Evolutionary conservation across 306 rosid genomes (phyloP), one percentile per base, ranked within the genome.

Genomic region (Crotalaria pallida): DNA sequence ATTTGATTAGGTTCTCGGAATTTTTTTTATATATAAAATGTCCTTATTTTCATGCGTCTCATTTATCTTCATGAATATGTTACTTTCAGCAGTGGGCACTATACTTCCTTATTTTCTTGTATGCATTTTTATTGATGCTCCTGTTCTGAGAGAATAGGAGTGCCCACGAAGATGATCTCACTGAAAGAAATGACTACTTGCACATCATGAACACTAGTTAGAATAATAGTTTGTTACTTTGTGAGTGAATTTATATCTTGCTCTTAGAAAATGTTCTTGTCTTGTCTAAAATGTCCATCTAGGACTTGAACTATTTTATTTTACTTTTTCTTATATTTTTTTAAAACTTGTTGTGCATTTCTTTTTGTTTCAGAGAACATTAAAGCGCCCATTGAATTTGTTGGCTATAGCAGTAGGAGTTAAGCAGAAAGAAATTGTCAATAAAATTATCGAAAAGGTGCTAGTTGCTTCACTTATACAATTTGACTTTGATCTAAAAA

Each of bases 331-430:
- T 12, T 7, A 31, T 63, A 43, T 15, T 2, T 51, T 21, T 34
- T 43, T 43, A 22, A 27, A 6, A 7, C 41, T 24, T 45, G 57
- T 21, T 21, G 47, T 67, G 31, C 11, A 19, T 34, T 57, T 17
- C 4, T 65, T 71, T 19, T 44, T 65, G 17, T 70, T 58, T 36
- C 90, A 93, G 96, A 60, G 17, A 58, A 68, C 31, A 60, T 72
- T 79, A 36, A 86, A 63, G 43, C 76, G 33, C 69, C 77, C 93
- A 13, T 58, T 67, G 84, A 88, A 82, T 82, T 82, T 93, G 84
- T 74, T 93, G 85, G 97, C 96, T 27, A 84, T 93, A 51, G 81
- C 98, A 29, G 96, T 84, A 71, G 98, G 98, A 66, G 82, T 90
- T 70, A 85, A 78, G 43, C 98, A 93, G 77, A 93, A 87, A 81